These are phyloP conservation scores for Tricholoma saponaceum DNA, from an alignment of 768 basidiomycete species.

Conservation along the genomic window DNA sequence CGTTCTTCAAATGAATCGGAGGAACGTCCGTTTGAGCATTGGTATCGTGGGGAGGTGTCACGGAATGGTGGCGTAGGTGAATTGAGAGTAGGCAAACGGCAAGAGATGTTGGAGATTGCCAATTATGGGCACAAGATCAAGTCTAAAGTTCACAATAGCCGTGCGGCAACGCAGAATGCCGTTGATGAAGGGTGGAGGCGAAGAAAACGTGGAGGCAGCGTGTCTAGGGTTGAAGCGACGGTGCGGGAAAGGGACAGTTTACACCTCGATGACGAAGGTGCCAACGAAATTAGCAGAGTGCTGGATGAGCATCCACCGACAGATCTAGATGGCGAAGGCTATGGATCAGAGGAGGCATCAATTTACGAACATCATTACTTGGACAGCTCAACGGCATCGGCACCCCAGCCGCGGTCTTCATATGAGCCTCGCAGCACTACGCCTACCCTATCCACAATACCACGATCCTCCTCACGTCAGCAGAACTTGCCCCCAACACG, in stretches of 20 bases:
- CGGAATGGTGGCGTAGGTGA: slow-evolving; percentile 90
- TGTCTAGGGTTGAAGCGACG: slow-evolving; percentile 47
- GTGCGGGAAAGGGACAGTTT: slow-evolving; percentile 62
- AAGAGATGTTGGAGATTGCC: slow-evolving; percentile 87
- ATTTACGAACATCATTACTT: slow-evolving; percentile 20
- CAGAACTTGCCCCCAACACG: slow-evolving; percentile 28
- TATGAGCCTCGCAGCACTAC: slow-evolving; percentile 37
- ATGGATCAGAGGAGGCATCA: slow-evolving; percentile 37
- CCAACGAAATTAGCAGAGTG: slow-evolving; percentile 46
- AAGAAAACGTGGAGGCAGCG: slow-evolving; percentile 65
- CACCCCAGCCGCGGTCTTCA: slow-evolving; percentile 15
- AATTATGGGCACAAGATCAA: slow-evolving; percentile 70
- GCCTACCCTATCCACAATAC: slow-evolving; percentile 32
- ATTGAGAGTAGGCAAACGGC: slow-evolving; percentile 63
- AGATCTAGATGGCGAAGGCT: slow-evolving; percentile 60
- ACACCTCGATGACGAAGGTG: slow-evolving; percentile 60
- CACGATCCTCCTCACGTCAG: slow-evolving; percentile 29
- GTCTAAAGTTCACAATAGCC: slow-evolving; percentile 22
- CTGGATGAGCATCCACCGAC: slow-evolving; percentile 74
- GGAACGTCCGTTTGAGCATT: slow-evolving; percentile 82
- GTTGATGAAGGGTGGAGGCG: slow-evolving; percentile 23
- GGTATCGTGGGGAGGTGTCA: slow-evolving; percentile 85
- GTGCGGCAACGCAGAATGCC: slow-evolving; percentile 14
- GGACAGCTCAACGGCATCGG: slow-evolving; percentile 18
- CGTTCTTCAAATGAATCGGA: slow-evolving; percentile 72